These are phyloP conservation scores for Sisymbrium irio DNA, from an alignment of 345 rosid genomes.

Conservation along the genomic window DNA sequence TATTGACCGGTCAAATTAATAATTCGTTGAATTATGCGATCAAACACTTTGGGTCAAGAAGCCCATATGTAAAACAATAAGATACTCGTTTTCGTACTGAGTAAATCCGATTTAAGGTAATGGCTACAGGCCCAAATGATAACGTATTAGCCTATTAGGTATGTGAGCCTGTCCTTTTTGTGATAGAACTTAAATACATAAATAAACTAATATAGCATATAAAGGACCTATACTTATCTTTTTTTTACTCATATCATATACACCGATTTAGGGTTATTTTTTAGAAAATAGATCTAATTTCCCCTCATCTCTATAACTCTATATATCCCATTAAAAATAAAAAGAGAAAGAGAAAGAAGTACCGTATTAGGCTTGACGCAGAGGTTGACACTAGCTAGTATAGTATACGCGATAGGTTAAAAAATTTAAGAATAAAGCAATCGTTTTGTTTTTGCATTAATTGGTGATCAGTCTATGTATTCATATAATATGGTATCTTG, in stretches of 20 bases:
- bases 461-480: neutral
- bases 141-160: neutral
- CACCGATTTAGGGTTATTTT: neutral
- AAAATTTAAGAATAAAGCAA: neutral
- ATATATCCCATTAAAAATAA: neutral
- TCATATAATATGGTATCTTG: neutral
- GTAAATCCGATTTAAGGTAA: neutral
- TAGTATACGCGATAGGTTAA: neutral
- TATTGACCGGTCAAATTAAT: constrained; percentile 15
- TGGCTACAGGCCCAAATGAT: neutral
- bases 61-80: neutral
- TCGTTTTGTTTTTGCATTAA: neutral
- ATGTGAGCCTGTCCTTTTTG: neutral
- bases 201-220: neutral
- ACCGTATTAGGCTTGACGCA: neutral
- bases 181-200: too few relatives aligned
- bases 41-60: neutral
- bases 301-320: neutral
- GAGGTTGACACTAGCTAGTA: neutral
- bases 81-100: neutral
- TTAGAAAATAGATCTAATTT: neutral
- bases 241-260: neutral
- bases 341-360: neutral
- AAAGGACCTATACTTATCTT: neutral
- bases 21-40: neutral